Percentiles rank a stretch among this genome's conserved stretches.
Conservation (phyloP, 2,329 filamentous ascomycete species). For the Phialemonium atrogriseum region DNA sequence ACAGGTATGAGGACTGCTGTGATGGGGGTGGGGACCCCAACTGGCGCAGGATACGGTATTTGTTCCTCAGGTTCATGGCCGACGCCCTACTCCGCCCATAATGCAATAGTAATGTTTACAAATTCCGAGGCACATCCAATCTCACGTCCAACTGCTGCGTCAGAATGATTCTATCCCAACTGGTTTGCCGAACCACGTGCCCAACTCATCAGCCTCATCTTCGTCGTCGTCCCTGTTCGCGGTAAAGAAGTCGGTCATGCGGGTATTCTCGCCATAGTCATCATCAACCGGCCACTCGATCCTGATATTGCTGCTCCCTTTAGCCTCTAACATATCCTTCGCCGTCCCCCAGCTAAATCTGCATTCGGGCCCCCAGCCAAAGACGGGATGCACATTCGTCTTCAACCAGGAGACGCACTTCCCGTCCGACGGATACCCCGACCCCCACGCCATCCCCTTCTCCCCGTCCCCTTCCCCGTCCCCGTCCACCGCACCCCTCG, state of each 20-base stretch:
- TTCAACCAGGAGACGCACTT: constrained; percentile 76
- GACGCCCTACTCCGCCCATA: no score
- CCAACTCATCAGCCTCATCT: constrained; percentile 56
- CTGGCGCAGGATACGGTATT: no score
- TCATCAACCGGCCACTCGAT: constrained; percentile 80
- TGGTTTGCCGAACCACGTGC: constrained; percentile 74
- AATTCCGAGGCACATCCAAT: no score
- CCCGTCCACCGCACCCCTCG: constrained; percentile 21
- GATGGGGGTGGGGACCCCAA: no score
- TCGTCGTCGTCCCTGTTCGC: constrained; percentile 23
- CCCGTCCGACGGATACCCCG: constrained; percentile 84
- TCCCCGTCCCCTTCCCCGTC: constrained; percentile 22
- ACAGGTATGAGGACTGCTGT: no score
- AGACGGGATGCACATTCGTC: constrained; percentile 81
- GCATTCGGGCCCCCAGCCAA: constrained; percentile 91
- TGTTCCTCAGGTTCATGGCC: no score
- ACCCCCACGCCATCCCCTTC: constrained; percentile 64
- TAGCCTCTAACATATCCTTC: constrained; percentile 85
- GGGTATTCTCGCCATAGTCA: constrained; percentile 57
- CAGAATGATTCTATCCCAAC: constrained; percentile 63
- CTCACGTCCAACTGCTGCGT: no score
- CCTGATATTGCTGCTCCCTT: constrained; percentile 49
- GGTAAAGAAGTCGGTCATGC: constrained; percentile 69
- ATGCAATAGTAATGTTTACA: no score
- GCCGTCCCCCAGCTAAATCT: constrained; percentile 94